Base-by-base conservation (phyloP, 495 filamentous ascomycete genomes). In the Schizothecium vesticola region DNA sequence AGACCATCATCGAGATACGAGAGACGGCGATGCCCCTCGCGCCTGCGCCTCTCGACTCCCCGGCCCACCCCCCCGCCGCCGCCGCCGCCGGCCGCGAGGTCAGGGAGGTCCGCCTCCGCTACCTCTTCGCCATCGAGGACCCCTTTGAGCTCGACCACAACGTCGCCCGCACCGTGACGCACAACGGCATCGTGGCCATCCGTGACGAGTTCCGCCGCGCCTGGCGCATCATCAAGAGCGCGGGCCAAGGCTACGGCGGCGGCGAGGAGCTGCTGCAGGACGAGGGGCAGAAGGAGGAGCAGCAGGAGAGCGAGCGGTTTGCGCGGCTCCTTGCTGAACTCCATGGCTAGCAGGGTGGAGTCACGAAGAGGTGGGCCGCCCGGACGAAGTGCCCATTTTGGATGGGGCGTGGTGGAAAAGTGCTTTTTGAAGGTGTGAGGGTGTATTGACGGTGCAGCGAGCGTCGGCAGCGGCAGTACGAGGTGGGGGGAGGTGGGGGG, bases 61-160 rank as follows among this genome's bases (percentile, higher is more conserved):
- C 24, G 26, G 11, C 62, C 36, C 29, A 33, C 22, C 22, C 36
- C 36, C 28, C 28, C 26, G 24, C 11, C 22, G 12, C 36, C 16
- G 19, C 63, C 57, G 6, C n/a, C n/a, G 6, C 73, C n/a, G 33
- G 72, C 43, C 65, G 75, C 59, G 78, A 82, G n/a, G 25, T 80
- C 19, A 89, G 88, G 69, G 89, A 91, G 71, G 80, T 93, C 19
- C 84, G 89, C 11, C 84, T 92, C 70, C 86, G 91, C n/a, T 95
- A 90, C 74, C 85, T 96, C 19, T 89, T 95, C 70, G 89, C 91
- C 43, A 92, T 96, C 67, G 92, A 96, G 73, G 92, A 96, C 74
- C 92, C 92, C 0, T 95, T 96, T 74, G 92, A 95, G 80, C 81
- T 85, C 3, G 87, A 89, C 59, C 92, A 95, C 77, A 95, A 96